Base-by-base conservation (phyloP, 2,329 filamentous ascomycete species). In the Pseudopyricularia cyperi region DNA sequence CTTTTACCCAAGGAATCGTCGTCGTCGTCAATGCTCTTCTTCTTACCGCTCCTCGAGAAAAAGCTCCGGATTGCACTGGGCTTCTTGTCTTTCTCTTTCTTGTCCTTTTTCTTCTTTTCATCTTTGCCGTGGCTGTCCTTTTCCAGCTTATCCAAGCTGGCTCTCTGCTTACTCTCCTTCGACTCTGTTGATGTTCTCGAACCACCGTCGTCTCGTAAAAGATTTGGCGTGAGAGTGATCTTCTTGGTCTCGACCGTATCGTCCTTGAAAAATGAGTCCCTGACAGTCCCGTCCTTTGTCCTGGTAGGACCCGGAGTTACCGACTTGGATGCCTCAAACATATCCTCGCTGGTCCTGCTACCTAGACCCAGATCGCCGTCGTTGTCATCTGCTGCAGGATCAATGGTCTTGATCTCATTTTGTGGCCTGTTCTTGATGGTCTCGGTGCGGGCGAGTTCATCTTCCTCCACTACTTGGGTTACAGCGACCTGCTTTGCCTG, bases 191-290 rank as follows among this genome's bases (percentile, higher is more conserved):
- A 65, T 67, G 73, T 64, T 70, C 74, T 65, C 14, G 68, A 58
- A 39, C 73, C 68, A 57, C 73, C 76, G 59, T 96, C 90, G 58
- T 97, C 91, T 42, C 91, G 83, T 39, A 97, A 72, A 51, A 98
- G 70, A 59, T 95, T 95, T 1, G 93, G 93, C 3, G 93, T 98
- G 46, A 98, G 77, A 0, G 90, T 95, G 58, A 98, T 97, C 71
- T 97, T 97, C 67, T 94, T 89, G 3, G 93, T 96, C 67, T 97
- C 93, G 35, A 89, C 85, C 32, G 81, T 89, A 62, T 98, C 91
- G 62, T 97, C 93, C 66, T 89, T 95, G 74, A 96, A 96, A 73
- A 97, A 96, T 1, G 91, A 95, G 67, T 97, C 91, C 57, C 91
- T 80, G 46, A 95, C 78, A 22, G 87, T 91, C 42, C 89, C 89